Conservation (phyloP, 805 yeast species). For the Lipomyces kockii region DNA sequence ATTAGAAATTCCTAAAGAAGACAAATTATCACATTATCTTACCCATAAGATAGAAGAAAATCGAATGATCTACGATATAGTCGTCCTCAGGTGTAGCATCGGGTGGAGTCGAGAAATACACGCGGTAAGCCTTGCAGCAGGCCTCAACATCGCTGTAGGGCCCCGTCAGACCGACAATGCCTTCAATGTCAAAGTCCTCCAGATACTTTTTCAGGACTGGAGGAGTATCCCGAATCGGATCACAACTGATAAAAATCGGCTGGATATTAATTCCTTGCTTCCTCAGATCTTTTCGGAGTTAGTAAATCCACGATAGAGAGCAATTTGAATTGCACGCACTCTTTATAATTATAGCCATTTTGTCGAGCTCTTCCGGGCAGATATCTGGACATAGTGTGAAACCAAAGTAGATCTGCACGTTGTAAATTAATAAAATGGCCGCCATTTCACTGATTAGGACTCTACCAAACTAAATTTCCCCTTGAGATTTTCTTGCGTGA, state of each 20-base stretch:
- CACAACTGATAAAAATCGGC: conserved; percentile 94
- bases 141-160: conserved; percentile 81
- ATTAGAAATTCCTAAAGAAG: neutral
- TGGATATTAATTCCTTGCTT: conserved; percentile 64
- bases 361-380: conserved; percentile 97
- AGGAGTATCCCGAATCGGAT: conserved; percentile 93
- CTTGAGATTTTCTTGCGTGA: conserved; percentile 75
- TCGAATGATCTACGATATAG: conserved; percentile 94
- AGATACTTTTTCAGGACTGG: conserved; percentile 81
- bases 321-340: conserved; percentile 41
- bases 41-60: conserved; percentile 89
- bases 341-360: conserved; percentile 74
- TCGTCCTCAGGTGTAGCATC: conserved; percentile 94
- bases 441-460: neutral
- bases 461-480: conserved; percentile 71
- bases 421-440: neutral
- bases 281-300: conserved; percentile 53
- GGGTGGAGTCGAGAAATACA: conserved; percentile 96
- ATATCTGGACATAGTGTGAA: conserved; percentile 98
- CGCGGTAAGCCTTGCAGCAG: conserved; percentile 87
- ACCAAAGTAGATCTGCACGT: conserved; percentile 75
- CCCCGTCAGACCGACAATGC: conserved; percentile 90
- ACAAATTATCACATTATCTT: neutral
- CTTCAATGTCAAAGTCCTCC: conserved; percentile 80
- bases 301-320: neutral